Evolutionary conservation across 2,329 filamentous ascomycete genomes (phyloP).

Genomic region (Aspergillus calidoustus): DNA sequence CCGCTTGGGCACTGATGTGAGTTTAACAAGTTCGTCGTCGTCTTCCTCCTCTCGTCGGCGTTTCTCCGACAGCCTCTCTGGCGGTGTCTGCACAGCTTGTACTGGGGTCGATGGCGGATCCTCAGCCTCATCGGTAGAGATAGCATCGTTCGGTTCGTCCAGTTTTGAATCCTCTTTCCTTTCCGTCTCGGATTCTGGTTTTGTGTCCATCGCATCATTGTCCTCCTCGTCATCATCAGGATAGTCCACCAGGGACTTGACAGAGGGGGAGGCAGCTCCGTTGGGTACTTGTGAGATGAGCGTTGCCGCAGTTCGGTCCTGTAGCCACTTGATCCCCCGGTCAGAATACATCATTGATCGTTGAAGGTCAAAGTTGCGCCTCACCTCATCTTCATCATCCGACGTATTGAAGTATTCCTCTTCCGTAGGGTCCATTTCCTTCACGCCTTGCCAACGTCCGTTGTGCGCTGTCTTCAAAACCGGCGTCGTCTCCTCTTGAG

Average conservation of each 20-base stretch:
- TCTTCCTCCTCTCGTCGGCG: constrained; percentile 85
- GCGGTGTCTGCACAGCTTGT: constrained; percentile 51
- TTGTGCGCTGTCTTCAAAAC: constrained; percentile 54
- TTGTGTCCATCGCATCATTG: constrained; percentile 65
- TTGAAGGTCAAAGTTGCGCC: constrained; percentile 10
- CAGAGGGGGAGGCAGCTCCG: constrained; percentile 61
- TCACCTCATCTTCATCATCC: constrained; percentile 77
- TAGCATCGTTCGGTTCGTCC: constrained; percentile 27
- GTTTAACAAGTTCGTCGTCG: constrained; percentile 86
- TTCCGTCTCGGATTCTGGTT: constrained; percentile 35
- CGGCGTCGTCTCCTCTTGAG: constrained; percentile 69
- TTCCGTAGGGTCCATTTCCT: constrained; percentile 82
- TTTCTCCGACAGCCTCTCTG: constrained; percentile 84
- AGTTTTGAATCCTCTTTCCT: constrained; percentile 16
- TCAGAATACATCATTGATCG: constrained; percentile 4
- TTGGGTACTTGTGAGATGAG: constrained; percentile 53
- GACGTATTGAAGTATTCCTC: constrained; percentile 94
- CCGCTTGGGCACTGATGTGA: constrained; percentile 60
- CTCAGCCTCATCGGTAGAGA: constrained; percentile 32
- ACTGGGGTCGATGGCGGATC: constrained; percentile 29
- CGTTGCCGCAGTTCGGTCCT: constrained; percentile 42
- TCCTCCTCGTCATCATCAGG: constrained; percentile 89
- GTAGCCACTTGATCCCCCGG: constrained; percentile 36
- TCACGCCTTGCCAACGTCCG: constrained; percentile 71
- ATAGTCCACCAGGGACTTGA: constrained; percentile 86